Evolutionary conservation across 2,329 filamentous ascomycete genomes (phyloP), one percentile per base, ranked within the genome.

Genomic region (Fusarium compactum): DNA sequence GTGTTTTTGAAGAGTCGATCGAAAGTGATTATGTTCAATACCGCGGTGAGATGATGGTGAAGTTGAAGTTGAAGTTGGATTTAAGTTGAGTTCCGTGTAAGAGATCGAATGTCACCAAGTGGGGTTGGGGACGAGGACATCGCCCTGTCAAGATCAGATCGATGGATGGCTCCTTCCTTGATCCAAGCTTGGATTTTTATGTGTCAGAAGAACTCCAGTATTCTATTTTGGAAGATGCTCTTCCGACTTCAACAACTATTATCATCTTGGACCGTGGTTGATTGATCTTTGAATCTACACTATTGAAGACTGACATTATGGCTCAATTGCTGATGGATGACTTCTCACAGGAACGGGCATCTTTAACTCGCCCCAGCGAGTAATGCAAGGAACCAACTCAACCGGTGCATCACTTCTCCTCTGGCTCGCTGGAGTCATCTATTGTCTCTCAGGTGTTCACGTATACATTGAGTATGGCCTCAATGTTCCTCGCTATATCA

Each of bases 391-490:
- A 12, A 80, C 79, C 16, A 55, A 65, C 24, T 80, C 77, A 34
- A 75, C 78, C 1, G 79, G 78, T 5, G 72, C 77, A 15, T 73
- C 80, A 7, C 72, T 84, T 12, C 76, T 84, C 12, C 74, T 84
- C 27, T 84, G 82, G 82, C 62, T 81, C 16, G 76, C 77, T 6
- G 81, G 80, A 11, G 76, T 77, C 34, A 62, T 83, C 20, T 82
- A 83, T 59, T 78, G 80, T 58, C 68, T 80, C 52, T 67, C 78
- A 14, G 77, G 81, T 3, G 70, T 76, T 14, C 79, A 81, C 29
- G 80, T 81, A 11, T 81, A 80, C 58, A 77, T 85, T 15, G 84
- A 85, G 63, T 83, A 84, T 50, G 83, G 84, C 4, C 78, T 85
- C 20, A 83, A 82, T 30, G 78, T 85, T 29, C 84, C 84, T 14